These are phyloP conservation scores for Poa annua DNA, from an alignment of 176 grass and related monocot genomes.

Conservation along the genomic window DNA sequence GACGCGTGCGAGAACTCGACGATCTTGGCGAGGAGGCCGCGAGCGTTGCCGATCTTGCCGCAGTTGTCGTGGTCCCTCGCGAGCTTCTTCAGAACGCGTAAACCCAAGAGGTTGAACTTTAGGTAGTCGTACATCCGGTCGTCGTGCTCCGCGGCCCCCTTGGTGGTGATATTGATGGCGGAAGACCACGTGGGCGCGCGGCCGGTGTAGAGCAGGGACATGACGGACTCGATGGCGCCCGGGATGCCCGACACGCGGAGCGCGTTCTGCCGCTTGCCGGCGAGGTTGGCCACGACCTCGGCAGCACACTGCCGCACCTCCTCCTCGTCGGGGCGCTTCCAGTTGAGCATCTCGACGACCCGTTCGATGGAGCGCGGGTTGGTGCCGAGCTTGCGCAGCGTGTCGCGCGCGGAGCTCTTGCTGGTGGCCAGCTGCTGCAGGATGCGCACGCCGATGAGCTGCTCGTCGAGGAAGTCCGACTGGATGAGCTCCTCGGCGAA, in stretches of 20 bases:
- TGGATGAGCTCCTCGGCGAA: constrained; percentile 62
- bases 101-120: constrained; percentile 55
- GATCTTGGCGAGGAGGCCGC: constrained; percentile 59
- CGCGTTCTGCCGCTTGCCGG: constrained; percentile 57
- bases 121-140: constrained; percentile 46
- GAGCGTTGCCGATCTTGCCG: constrained; percentile 60
- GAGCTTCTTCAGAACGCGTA: constrained; percentile 63
- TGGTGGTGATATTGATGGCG: not conserved
- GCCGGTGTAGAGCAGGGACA: constrained; percentile 58
- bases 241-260: constrained; percentile 63
- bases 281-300: constrained; percentile 54
- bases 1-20: constrained; percentile 57
- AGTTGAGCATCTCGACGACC: constrained; percentile 59
- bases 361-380: constrained; percentile 43
- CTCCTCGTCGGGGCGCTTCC: constrained; percentile 54
- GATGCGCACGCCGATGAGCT: constrained; percentile 67
- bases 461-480: constrained; percentile 67
- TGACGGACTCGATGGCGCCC: constrained; percentile 68
- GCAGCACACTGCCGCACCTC: constrained; percentile 55
- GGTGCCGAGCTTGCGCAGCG: constrained; percentile 58
- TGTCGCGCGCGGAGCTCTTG: constrained; percentile 29
- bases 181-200: not conserved
- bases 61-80: constrained; percentile 63
- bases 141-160: not conserved
- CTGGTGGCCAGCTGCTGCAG: constrained; percentile 45